These are phyloP conservation scores for Rhodotorula sp. DNA, from an alignment of 1,284 basidiomycete genomes.

Conservation along the genomic window DNA sequence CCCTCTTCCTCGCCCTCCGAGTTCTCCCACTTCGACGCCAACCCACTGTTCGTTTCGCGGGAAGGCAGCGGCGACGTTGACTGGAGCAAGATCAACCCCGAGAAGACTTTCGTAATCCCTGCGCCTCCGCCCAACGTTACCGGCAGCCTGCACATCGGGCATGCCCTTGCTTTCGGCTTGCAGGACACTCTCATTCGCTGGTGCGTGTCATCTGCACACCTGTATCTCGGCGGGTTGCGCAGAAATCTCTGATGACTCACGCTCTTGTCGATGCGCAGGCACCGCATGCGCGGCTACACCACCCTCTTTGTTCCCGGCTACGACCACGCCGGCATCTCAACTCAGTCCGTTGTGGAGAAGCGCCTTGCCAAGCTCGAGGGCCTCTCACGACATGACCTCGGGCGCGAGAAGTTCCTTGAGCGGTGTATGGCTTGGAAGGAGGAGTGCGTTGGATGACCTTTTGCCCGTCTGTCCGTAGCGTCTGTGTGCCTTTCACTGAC, in stretches of 20 bases:
- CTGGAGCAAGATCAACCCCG: conserved; percentile 35
- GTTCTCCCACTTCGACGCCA: conserved; percentile 44
- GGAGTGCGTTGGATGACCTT: conserved; percentile 61
- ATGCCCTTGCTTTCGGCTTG: conserved; percentile 88
- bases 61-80: conserved; percentile 58
- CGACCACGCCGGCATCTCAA: conserved; percentile 98
- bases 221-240: not conserved
- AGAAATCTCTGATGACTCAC: not conserved
- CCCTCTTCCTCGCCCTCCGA: conserved; percentile 36
- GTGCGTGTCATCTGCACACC: conserved; percentile 53
- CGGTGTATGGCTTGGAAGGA: conserved; percentile 97
- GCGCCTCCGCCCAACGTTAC: conserved; percentile 98
- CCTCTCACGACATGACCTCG: conserved; percentile 86
- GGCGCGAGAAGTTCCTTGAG: conserved; percentile 85
- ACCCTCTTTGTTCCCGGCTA: conserved; percentile 91
- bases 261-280: conserved; percentile 57
- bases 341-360: conserved; percentile 97
- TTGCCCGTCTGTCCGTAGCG: conserved; percentile 53
- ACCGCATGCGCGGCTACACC: conserved; percentile 93
- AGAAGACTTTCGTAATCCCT: conserved; percentile 74
- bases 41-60: conserved; percentile 45
- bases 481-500: no score
- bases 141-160: conserved; percentile 93
- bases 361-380: conserved; percentile 80
- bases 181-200: conserved; percentile 87